Evolutionary conservation across 495 filamentous ascomycete species (phyloP).

Genomic region (Geopyxis carbonaria): DNA sequence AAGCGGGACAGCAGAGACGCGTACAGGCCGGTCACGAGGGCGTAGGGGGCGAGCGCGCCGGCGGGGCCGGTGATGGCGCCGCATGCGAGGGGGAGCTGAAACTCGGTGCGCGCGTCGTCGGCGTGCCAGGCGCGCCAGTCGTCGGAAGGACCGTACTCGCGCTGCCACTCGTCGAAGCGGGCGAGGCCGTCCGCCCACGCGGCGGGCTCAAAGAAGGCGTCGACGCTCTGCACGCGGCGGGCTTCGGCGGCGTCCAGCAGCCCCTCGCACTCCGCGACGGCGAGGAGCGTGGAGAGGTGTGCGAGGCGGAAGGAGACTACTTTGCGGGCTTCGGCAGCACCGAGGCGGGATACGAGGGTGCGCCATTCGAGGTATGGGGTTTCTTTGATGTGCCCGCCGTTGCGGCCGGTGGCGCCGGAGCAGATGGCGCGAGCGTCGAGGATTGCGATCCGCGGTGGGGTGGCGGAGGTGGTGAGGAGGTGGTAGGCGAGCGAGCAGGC

Average conservation of each 20-base stretch:
- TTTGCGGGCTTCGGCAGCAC: conserved; percentile 20
- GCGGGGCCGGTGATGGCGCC: conserved; percentile 28
- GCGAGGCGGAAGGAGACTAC: conserved; percentile 26
- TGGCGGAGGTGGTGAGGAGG: background rate
- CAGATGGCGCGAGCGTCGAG: conserved; percentile 28
- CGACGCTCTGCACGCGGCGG: conserved; percentile 26
- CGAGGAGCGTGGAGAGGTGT: conserved; percentile 21
- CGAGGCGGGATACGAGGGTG: conserved; percentile 16
- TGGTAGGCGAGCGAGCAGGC: conserved; percentile 40
- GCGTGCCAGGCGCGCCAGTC: conserved; percentile 16
- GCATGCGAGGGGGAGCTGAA: conserved; percentile 18
- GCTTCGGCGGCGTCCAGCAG: conserved; percentile 17
- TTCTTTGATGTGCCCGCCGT: conserved; percentile 31
- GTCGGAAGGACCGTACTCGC: conserved; percentile 7
- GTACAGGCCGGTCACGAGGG: conserved; percentile 30
- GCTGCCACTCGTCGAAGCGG: too few species aligned
- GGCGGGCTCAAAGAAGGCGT: conserved; percentile 26
- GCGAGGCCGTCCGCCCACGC: conserved; percentile 27
- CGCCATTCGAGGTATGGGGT: conserved; percentile 26
- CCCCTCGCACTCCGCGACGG: conserved; percentile 20
- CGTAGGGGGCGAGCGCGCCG: conserved; percentile 31
- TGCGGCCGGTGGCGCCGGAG: conserved; percentile 28
- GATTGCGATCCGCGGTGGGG: conserved; percentile 22
- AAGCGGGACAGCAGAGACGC: conserved; percentile 23
- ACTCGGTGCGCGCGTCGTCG: conserved; percentile 23